Conservation (phyloP, 495 filamentous ascomycete genomes). For the Melanomma pulvis-pyrius region DNA sequence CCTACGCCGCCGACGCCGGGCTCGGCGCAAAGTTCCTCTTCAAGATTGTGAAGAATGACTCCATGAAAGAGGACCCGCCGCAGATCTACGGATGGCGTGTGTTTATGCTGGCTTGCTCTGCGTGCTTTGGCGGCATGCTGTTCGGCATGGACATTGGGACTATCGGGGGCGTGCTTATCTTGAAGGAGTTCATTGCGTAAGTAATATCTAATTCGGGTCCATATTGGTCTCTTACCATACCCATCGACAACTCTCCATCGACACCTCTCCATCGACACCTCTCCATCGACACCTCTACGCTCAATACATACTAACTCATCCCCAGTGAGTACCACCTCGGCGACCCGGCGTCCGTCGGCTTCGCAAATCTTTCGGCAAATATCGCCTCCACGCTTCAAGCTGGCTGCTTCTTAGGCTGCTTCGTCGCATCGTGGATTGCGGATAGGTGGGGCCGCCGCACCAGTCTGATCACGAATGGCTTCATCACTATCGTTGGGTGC, state of each 20-base stretch:
- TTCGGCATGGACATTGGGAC: constrained; percentile 69
- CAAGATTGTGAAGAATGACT: constrained; percentile 75
- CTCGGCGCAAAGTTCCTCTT: constrained; percentile 51
- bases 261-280: no score
- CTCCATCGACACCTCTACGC: background rate
- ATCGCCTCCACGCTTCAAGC: constrained; percentile 70
- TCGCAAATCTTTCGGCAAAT: constrained; percentile 53
- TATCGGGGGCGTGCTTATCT: constrained; percentile 65
- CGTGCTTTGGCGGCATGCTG: constrained; percentile 78
- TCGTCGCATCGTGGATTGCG: constrained; percentile 43
- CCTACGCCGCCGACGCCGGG: background rate
- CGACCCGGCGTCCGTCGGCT: constrained; percentile 27
- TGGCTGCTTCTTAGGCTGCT: constrained; percentile 67
- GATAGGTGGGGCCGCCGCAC: constrained; percentile 37
- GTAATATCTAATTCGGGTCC: no score
- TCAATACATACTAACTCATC: background rate
- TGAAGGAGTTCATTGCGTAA: constrained; percentile 53
- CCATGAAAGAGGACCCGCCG: constrained; percentile 71
- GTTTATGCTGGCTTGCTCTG: constrained; percentile 68
- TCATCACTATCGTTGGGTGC: constrained; percentile 46
- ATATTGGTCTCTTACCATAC: no score
- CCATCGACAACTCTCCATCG: no score
- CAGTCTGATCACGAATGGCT: constrained; percentile 42
- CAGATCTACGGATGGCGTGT: constrained; percentile 83
- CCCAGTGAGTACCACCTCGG: constrained; percentile 54